These are phyloP conservation scores for button mushroom (Agaricus bisporus) DNA, from an alignment of 768 basidiomycete species.

Conservation along the genomic window DNA sequence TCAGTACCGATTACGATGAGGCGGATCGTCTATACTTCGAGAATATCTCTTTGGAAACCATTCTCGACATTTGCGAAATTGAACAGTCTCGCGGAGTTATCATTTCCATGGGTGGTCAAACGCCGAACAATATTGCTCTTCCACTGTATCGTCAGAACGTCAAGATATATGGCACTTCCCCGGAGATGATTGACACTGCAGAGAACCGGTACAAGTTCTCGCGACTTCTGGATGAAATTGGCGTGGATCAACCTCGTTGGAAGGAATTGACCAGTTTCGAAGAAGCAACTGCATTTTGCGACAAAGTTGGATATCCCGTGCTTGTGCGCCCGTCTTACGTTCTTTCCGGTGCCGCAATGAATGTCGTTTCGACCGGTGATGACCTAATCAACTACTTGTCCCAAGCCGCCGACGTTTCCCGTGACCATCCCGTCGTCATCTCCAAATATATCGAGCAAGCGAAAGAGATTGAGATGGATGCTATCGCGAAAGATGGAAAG, in stretches of 20 bases:
- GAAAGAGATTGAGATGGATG: slow-evolving; percentile 99
- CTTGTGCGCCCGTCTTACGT: slow-evolving; percentile 97
- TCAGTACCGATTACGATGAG: slow-evolving; percentile 98
- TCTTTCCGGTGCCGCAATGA: slow-evolving; percentile 99
- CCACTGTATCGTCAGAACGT: slow-evolving; percentile 96
- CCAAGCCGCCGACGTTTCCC: slow-evolving; percentile 93
- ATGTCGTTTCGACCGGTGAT: slow-evolving; percentile 91
- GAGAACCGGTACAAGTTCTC: slow-evolving; percentile 99
- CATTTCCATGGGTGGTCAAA: slow-evolving; percentile 97
- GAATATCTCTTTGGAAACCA: slow-evolving; percentile 94
- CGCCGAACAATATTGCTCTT: slow-evolving; percentile 96
- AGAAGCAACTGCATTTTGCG: slow-evolving; percentile 85
- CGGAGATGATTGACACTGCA: slow-evolving; percentile 99
- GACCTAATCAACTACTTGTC: slow-evolving; percentile 90
- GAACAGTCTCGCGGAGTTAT: slow-evolving; percentile 90
- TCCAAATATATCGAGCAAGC: slow-evolving; percentile 99
- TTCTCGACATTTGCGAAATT: slow-evolving; percentile 93
- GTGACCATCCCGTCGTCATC: slow-evolving; percentile 88
- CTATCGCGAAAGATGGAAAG: slow-evolving; percentile 93
- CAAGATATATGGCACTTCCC: slow-evolving; percentile 97
- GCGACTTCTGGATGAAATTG: slow-evolving; percentile 92
- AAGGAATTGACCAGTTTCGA: slow-evolving; percentile 92
- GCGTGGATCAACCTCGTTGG: slow-evolving; percentile 97
- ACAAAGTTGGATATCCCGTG: slow-evolving; percentile 91
- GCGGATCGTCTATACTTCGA: slow-evolving; percentile 98